Percentiles rank a stretch among this genome's conserved stretches.
Evolutionary conservation across 257 asterid species (phyloP).

Genomic region (Asclepias syriaca): DNA sequence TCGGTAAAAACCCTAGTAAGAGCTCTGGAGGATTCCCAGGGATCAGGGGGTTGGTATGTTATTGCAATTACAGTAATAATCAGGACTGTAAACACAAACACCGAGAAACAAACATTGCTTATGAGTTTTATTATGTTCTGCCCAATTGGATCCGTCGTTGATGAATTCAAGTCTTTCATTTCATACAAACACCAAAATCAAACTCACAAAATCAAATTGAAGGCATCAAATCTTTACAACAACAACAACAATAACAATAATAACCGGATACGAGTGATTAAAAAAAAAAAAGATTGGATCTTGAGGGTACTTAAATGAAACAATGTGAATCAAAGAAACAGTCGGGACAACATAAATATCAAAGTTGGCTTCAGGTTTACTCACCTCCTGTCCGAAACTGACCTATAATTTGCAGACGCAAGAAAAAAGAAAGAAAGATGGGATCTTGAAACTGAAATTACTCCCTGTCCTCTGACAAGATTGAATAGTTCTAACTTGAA

Average conservation of each 20-base stretch:
- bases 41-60: slow-evolving; percentile 98
- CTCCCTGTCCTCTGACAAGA: slow-evolving; percentile 5
- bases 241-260: neutral
- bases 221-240: neutral
- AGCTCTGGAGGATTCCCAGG: slow-evolving; percentile 99
- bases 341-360: neutral
- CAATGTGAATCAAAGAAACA: neutral
- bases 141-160: slow-evolving; percentile 69
- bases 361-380: slow-evolving; percentile 19
- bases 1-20: slow-evolving; percentile 70
- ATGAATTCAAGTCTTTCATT: slow-evolving; percentile 68
- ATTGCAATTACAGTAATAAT: slow-evolving; percentile 80
- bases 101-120: slow-evolving; percentile 94
- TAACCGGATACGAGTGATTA: neutral
- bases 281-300: slow-evolving; percentile 24
- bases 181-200: slow-evolving; percentile 9
- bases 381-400: slow-evolving; percentile 27
- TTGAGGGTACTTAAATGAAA: slow-evolving; percentile 10
- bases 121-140: slow-evolving; percentile 71
- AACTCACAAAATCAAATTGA: slow-evolving; percentile 16
- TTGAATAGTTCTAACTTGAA: neutral
- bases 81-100: slow-evolving; percentile 86
- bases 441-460: slow-evolving; percentile 36
- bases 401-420: slow-evolving; percentile 11
- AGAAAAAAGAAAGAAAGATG: neutral